Percentiles rank a stretch among this genome's conserved stretches.
These are phyloP conservation scores for Kodamaea fungicola DNA, from an alignment of 1,139 yeast genomes.

Conservation along the genomic window DNA sequence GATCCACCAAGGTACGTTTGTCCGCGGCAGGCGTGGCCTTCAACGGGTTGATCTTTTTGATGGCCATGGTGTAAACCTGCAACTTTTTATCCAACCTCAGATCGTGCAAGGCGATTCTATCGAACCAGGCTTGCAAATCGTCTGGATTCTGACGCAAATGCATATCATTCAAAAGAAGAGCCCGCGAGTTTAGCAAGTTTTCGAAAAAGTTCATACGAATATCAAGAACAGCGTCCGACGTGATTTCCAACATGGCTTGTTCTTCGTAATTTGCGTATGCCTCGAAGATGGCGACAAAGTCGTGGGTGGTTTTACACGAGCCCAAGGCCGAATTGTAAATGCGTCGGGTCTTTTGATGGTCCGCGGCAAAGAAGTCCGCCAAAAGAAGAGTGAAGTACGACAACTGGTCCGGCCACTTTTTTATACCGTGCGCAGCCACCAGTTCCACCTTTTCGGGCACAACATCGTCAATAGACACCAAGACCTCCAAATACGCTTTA, in stretches of 20 bases:
- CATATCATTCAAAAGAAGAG: constrained; percentile 61
- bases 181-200: constrained; percentile 50
- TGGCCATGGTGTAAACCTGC: constrained; percentile 62
- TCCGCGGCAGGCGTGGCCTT: constrained; percentile 28
- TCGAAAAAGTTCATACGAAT: constrained; percentile 52
- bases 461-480: background rate
- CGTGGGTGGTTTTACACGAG: constrained; percentile 50
- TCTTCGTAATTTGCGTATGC: constrained; percentile 64
- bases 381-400: constrained; percentile 49
- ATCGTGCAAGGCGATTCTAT: constrained; percentile 47
- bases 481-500: background rate
- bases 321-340: constrained; percentile 48
- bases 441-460: constrained; percentile 15
- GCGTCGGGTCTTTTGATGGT: constrained; percentile 36
- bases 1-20: constrained; percentile 37
- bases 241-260: constrained; percentile 23
- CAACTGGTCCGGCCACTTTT: constrained; percentile 59
- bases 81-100: constrained; percentile 40
- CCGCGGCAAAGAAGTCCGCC: constrained; percentile 41
- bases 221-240: constrained; percentile 26
- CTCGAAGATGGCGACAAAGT: constrained; percentile 65
- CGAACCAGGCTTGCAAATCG: constrained; percentile 66
- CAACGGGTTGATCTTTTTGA: constrained; percentile 63
- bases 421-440: constrained; percentile 35
- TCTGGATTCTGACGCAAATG: constrained; percentile 60